Conservation (phyloP, 2,329 filamentous ascomycete species). For the Boeremia exigua region DNA sequence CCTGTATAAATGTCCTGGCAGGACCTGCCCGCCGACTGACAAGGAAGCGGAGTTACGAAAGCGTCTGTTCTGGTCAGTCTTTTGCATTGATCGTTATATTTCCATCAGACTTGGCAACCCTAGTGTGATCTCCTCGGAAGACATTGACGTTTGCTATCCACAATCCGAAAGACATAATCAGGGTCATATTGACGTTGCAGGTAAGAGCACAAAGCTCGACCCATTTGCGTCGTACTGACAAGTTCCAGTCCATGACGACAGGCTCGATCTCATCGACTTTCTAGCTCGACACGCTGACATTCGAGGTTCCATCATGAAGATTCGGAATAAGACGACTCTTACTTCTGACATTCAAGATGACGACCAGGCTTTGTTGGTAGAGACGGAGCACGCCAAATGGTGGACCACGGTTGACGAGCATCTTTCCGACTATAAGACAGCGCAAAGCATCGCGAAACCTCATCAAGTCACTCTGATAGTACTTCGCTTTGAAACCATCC, state of each 20-base stretch:
- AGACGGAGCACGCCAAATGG: constrained; percentile 35
- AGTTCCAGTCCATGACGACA: constrained; percentile 21
- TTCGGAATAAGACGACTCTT: constrained; percentile 20
- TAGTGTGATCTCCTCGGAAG: constrained; percentile 26
- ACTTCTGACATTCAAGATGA: constrained; percentile 13
- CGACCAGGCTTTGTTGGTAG: constrained; percentile 21
- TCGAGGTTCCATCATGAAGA: constrained; percentile 33
- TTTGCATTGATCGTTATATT: constrained; percentile 34
- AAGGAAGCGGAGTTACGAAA: constrained; percentile 31
- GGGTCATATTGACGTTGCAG: background rate
- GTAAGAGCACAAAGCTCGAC: background rate
- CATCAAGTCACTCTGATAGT: constrained; percentile 33
- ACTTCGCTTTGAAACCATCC: constrained; percentile 30
- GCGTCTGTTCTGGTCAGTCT: constrained; percentile 33
- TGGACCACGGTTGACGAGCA: constrained; percentile 36
- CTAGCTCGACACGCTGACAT: constrained; percentile 31
- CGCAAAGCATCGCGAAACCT: constrained; percentile 23
- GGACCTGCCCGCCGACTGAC: background rate
- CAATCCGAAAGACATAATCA: constrained; percentile 18
- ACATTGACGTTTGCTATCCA: constrained; percentile 31
- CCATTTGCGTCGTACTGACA: background rate
- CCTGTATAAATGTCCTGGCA: constrained; percentile 25
- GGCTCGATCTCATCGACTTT: constrained; percentile 31
- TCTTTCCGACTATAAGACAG: constrained; percentile 23
- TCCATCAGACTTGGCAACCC: constrained; percentile 33